These are phyloP conservation scores for Cladobotryum protrusum DNA, from an alignment of 2,329 filamentous ascomycete genomes.

Conservation along the genomic window DNA sequence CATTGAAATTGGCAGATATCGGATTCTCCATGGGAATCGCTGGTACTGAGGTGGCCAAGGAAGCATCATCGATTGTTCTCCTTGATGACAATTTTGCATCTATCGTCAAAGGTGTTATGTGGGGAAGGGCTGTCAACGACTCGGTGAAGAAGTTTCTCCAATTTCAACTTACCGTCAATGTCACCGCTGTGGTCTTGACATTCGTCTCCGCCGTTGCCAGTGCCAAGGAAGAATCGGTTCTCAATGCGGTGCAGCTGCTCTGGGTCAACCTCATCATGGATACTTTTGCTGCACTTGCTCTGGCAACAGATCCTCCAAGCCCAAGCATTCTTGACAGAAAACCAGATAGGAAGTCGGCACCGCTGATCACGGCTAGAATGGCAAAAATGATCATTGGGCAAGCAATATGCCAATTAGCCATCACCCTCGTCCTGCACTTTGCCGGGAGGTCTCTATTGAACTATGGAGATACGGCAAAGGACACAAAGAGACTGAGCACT, in stretches of 20 bases:
- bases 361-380: slow-evolving; percentile 61
- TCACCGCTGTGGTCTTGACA: slow-evolving; percentile 59
- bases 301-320: slow-evolving; percentile 58
- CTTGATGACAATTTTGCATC: slow-evolving; percentile 62
- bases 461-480: slow-evolving; percentile 35
- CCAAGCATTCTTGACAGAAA: slow-evolving; percentile 49
- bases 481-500: slow-evolving; percentile 42
- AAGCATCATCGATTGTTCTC: slow-evolving; percentile 62
- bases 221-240: slow-evolving; percentile 48
- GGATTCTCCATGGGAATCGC: slow-evolving; percentile 64
- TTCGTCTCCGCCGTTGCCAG: slow-evolving; percentile 58
- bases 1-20: slow-evolving; percentile 59
- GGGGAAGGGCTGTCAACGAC: slow-evolving; percentile 64
- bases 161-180: slow-evolving; percentile 66
- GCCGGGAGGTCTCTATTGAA: slow-evolving; percentile 55
- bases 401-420: slow-evolving; percentile 53
- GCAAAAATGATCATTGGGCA: slow-evolving; percentile 63
- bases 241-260: slow-evolving; percentile 60
- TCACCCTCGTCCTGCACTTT: slow-evolving; percentile 54
- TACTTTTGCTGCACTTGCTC: slow-evolving; percentile 58
- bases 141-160: slow-evolving; percentile 62
- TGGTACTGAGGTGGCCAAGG: slow-evolving; percentile 62
- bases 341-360: slow-evolving; percentile 56
- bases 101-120: slow-evolving; percentile 60
- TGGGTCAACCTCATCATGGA: slow-evolving; percentile 69